Base-by-base conservation (phyloP, 1,139 yeast genomes). In the Yamadazyma aaseri region DNA sequence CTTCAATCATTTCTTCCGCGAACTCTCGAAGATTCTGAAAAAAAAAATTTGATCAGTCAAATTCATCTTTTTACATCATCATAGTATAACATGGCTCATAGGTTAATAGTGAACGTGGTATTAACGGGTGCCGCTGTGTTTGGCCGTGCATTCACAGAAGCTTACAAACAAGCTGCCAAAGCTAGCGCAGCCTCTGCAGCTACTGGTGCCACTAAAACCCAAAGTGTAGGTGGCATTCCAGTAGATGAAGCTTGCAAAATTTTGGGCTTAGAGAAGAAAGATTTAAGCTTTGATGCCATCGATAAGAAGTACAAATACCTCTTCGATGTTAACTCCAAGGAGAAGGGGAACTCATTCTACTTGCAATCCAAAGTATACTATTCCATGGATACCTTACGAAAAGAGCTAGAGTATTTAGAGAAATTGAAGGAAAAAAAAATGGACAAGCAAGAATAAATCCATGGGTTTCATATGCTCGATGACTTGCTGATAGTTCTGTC, bases 71-170 rank as follows among this genome's bases (percentile, higher is more conserved):
- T n/a, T n/a, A n/a, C n/a, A n/a, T n/a, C n/a, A n/a, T n/a, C n/a
- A n/a, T n/a, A n/a, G n/a, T n/a, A n/a, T n/a, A n/a, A 10, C 15
- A 70, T 70, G 97, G 97, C 98, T 45, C 96, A 90, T 60, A 79
- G 97, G 68, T 74, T 92, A 44, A 56, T 92, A 36, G 87, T 86
- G 47, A 92, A 86, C 63, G 96, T 92, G 45, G 76, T 89, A 39
- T 77, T 90, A 55, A 90, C 97, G 14, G 97, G 97, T 37, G 95
- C 97, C 9, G 82, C 87, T 44, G 97, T 92, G 28, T 89, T 92
- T 56, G 97, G 97, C 34, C 78, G 86, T 47, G 98, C 98, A 0
- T 92, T 92, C 60, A 76, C 90, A n/a, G 96, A 89, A 58, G 97
- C 98, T 0, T 92, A 90, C 71, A 84, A 83, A 53, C 97, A 92